Evolutionary conservation across 1,139 yeast species (phyloP).

Genomic region (Yamadazyma diospyri): DNA sequence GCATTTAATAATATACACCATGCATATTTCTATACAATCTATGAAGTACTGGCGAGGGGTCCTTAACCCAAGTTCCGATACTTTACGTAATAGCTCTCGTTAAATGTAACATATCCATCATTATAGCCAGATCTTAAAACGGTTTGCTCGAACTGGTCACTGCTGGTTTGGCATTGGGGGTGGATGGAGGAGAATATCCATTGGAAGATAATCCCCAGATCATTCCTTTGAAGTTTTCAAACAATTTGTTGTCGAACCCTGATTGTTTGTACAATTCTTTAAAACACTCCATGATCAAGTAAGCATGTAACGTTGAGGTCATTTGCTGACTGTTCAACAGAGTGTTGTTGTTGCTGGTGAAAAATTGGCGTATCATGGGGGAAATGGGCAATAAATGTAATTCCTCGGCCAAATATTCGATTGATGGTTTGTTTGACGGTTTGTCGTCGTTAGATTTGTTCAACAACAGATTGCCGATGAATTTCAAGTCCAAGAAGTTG

Average conservation of each 20-base stretch:
- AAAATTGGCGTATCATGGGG: constrained; percentile 49
- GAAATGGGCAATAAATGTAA: constrained; percentile 50
- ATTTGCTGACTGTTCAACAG: constrained; percentile 36
- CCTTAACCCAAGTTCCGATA: too few relatives aligned
- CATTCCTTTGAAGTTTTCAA: constrained; percentile 45
- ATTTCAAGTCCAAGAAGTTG: constrained; percentile 77
- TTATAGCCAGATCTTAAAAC: constrained; percentile 16
- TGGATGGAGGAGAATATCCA: not conserved
- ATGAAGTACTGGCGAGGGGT: too few relatives aligned
- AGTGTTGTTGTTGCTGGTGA: constrained; percentile 30
- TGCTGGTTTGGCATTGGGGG: constrained; percentile 8
- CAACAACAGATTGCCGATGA: constrained; percentile 58
- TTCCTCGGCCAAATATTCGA: constrained; percentile 55
- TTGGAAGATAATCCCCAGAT: constrained; percentile 49
- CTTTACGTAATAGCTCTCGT: too few relatives aligned
- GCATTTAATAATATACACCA: constrained; percentile 11
- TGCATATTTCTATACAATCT: constrained; percentile 6
- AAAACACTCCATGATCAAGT: constrained; percentile 55
- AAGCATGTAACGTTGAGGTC: constrained; percentile 49
- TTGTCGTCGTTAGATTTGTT: constrained; percentile 18
- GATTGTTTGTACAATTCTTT: constrained; percentile 50
- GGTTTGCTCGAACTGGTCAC: constrained; percentile 35
- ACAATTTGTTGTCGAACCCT: constrained; percentile 30
- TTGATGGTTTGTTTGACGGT: constrained; percentile 39
- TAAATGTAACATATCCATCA: too few relatives aligned